phyloP scores from a whole-genome alignment of 305 asterid genomes.

The Fraxinus baroniana region DNA sequence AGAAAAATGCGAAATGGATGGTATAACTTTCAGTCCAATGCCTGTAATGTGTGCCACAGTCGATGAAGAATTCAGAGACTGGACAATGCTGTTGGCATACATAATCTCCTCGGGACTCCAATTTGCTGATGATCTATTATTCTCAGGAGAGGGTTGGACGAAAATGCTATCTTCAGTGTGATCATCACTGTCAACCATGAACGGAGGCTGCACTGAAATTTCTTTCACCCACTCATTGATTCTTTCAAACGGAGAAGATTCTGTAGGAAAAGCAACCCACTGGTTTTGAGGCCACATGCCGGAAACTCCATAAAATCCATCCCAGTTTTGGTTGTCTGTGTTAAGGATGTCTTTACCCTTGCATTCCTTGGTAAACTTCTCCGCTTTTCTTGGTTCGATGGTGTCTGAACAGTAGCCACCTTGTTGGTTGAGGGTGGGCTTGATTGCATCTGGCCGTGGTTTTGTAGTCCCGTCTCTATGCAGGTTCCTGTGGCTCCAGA shows the following conservation, averaged over 20 bases:
- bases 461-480: constrained; percentile 26
- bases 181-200: constrained; percentile 35
- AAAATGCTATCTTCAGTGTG: constrained; percentile 30
- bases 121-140: constrained; percentile 25
- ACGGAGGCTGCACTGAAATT: constrained; percentile 42
- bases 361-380: constrained; percentile 21
- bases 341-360: constrained; percentile 25
- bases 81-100: constrained; percentile 60
- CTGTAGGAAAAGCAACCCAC: constrained; percentile 72
- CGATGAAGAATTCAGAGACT: constrained; percentile 65
- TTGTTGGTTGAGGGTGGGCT: constrained; percentile 32
- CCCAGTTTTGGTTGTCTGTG: constrained; percentile 39
- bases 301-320: constrained; percentile 46
- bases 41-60: constrained; percentile 71
- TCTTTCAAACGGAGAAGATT: constrained; percentile 50
- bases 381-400: constrained; percentile 36
- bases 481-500: constrained; percentile 81
- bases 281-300: constrained; percentile 77
- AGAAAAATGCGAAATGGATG: constrained; percentile 51
- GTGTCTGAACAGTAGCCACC: constrained; percentile 60
- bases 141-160: constrained; percentile 38
- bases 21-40: constrained; percentile 59
- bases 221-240: constrained; percentile 69
- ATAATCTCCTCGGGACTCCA: constrained; percentile 44
- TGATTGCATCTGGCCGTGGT: constrained; percentile 23